phyloP scores from a whole-genome alignment of 768 basidiomycete species.

The Calvatia gigantea region DNA sequence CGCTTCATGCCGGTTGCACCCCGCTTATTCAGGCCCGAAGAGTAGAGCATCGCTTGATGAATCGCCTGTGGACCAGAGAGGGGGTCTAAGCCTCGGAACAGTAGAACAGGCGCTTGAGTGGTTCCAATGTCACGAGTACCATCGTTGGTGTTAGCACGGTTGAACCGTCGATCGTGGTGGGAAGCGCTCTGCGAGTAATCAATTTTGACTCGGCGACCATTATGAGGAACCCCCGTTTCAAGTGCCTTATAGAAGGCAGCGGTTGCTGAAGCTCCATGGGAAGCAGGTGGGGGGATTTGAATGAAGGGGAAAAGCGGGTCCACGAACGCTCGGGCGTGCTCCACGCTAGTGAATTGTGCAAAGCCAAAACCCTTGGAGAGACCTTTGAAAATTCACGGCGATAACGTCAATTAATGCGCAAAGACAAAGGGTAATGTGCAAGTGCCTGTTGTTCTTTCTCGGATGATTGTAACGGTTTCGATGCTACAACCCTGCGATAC shows the following conservation, averaged over 20 bases:
- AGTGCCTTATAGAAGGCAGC: constrained; percentile 71
- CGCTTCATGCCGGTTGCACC: constrained; percentile 86
- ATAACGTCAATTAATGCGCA: constrained; percentile 73
- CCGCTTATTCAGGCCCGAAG: constrained; percentile 72
- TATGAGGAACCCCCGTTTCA: constrained; percentile 66
- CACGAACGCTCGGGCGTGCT: constrained; percentile 89
- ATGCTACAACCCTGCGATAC: constrained; percentile 67
- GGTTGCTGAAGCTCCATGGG: constrained; percentile 77
- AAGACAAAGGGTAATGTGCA: constrained; percentile 74
- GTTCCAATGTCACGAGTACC: constrained; percentile 96
- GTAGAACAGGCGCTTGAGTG: constrained; percentile 72
- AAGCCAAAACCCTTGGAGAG: constrained; percentile 95
- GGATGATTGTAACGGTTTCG: constrained; percentile 91
- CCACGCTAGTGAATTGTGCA: constrained; percentile 84
- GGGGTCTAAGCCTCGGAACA: constrained; percentile 89
- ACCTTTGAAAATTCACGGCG: constrained; percentile 74
- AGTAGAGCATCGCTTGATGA: constrained; percentile 75
- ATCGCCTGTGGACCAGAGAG: constrained; percentile 88
- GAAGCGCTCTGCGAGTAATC: constrained; percentile 90
- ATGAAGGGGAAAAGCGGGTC: constrained; percentile 89
- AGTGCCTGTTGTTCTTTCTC: constrained; percentile 96
- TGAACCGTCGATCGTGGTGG: constrained; percentile 61
- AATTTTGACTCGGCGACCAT: constrained; percentile 88
- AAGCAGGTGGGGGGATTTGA: constrained; percentile 87
- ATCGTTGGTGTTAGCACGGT: constrained; percentile 75